These are phyloP conservation scores for Umbelopsis isabellina DNA, from an alignment of 192 early-diverging fungal genomes.

Conservation along the genomic window DNA sequence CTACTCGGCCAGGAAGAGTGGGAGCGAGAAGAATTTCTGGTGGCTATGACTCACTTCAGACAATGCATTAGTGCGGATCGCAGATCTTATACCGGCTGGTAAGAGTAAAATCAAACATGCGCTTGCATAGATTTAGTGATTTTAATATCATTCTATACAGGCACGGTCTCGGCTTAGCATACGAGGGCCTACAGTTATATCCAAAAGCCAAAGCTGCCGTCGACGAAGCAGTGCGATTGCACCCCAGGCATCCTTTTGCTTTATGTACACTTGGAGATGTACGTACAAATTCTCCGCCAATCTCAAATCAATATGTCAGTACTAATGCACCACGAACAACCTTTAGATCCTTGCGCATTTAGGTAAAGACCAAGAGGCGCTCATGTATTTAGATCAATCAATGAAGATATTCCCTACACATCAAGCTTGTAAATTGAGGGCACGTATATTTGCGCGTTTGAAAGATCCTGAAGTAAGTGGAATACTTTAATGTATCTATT, in stretches of 20 bases:
- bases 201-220: slow-evolving; percentile 24
- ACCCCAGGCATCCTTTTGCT: slow-evolving; percentile 33
- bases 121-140: not conserved
- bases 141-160: not conserved
- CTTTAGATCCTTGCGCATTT: slow-evolving; percentile 18
- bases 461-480: slow-evolving; percentile 11
- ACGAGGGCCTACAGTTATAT: slow-evolving; percentile 25
- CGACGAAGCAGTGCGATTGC: slow-evolving; percentile 29
- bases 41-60: slow-evolving; percentile 32
- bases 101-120: not conserved
- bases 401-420: slow-evolving; percentile 14
- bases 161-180: slow-evolving; percentile 34
- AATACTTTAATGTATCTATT: not conserved
- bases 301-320: not conserved
- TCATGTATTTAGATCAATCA: slow-evolving; percentile 9
- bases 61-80: slow-evolving; percentile 32
- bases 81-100: slow-evolving; percentile 36
- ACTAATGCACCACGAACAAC: not conserved
- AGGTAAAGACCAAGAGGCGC: slow-evolving; percentile 18
- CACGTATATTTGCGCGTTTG: slow-evolving; percentile 1
- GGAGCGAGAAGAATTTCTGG: slow-evolving; percentile 31
- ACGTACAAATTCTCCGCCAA: not conserved
- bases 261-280: slow-evolving; percentile 36
- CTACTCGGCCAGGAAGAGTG: slow-evolving; percentile 39
- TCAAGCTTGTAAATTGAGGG: slow-evolving; percentile 18